Percentiles rank a stretch among this genome's conserved stretches.
Evolutionary conservation across 2,329 filamentous ascomycete genomes (phyloP).

Genomic region (Macrophomina tecta): DNA sequence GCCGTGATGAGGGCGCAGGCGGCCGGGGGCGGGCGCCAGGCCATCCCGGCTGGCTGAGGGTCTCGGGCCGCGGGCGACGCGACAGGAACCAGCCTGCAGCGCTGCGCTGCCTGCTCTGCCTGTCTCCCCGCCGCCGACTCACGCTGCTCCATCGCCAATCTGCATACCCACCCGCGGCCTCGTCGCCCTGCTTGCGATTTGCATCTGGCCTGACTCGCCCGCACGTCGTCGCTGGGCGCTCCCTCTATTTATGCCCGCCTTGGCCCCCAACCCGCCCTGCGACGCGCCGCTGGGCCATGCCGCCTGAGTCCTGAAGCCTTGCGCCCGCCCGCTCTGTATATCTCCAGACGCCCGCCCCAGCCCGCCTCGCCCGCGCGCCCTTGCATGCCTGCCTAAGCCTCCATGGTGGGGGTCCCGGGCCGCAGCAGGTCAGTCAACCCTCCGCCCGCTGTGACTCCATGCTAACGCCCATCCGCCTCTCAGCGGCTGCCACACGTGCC

Average conservation of each 20-base stretch:
- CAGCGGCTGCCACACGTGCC: constrained; percentile 29
- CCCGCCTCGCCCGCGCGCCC: not conserved
- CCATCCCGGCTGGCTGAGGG: too few species aligned
- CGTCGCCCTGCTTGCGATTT: not conserved
- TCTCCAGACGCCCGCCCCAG: not conserved
- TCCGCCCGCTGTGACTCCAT: not conserved
- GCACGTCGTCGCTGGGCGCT: not conserved
- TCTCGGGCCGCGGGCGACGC: not conserved
- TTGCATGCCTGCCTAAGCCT: constrained; percentile 11
- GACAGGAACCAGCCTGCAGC: not conserved
- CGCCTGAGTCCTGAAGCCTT: not conserved
- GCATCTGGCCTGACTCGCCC: constrained; percentile 11
- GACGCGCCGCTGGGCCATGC: constrained; percentile 5
- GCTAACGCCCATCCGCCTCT: not conserved
- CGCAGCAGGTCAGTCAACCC: constrained; percentile 22
- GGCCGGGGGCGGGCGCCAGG: too few species aligned
- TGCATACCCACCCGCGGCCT: not conserved
- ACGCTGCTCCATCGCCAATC: not conserved
- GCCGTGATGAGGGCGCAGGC: not conserved
- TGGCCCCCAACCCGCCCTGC: constrained; percentile 2
- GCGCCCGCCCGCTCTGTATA: constrained; percentile 6
- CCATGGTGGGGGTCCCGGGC: constrained; percentile 27
- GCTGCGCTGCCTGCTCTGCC: not conserved
- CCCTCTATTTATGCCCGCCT: constrained; percentile 21
- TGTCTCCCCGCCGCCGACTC: constrained; percentile 12